Evolutionary conservation across 2,329 filamentous ascomycete genomes (phyloP).

Genomic region (Didymellaceae sp.): DNA sequence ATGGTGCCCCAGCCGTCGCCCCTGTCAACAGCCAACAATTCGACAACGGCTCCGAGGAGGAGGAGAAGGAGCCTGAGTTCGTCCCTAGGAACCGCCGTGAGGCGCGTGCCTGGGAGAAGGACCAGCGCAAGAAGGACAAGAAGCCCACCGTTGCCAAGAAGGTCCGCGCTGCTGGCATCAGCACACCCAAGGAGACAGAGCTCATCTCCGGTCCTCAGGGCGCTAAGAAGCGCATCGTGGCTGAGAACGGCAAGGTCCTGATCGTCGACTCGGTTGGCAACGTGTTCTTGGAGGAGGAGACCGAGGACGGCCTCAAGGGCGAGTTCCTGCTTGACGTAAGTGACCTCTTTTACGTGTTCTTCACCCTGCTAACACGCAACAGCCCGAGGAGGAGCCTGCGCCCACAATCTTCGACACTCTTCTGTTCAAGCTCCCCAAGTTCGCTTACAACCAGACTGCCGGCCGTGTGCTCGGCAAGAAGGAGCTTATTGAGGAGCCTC

Average conservation of each 20-base stretch:
- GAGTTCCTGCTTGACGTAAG: conserved; percentile 89
- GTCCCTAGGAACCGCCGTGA: conserved; percentile 78
- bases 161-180: conserved; percentile 57
- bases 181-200: conserved; percentile 63
- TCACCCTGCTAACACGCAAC: conserved; percentile 21
- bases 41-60: conserved; percentile 28
- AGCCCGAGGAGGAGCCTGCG: conserved; percentile 79
- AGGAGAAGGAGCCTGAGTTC: conserved; percentile 59
- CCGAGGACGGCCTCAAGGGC: conserved; percentile 81
- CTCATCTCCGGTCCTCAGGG: conserved; percentile 69
- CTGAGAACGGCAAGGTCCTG: conserved; percentile 93
- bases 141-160: conserved; percentile 62
- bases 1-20: conserved; percentile 49
- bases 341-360: conserved; percentile 26
- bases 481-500: conserved; percentile 43
- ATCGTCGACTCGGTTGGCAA: conserved; percentile 92
- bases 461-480: conserved; percentile 53
- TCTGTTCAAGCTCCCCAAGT: conserved; percentile 78
- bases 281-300: conserved; percentile 92
- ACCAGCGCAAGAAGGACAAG: conserved; percentile 70
- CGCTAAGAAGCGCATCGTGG: conserved; percentile 83
- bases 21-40: conserved; percentile 39
- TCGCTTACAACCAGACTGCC: conserved; percentile 64
- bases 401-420: conserved; percentile 85
- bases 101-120: conserved; percentile 86